Conservation (phyloP, 768 basidiomycete genomes). For the Panellus pusillus region DNA sequence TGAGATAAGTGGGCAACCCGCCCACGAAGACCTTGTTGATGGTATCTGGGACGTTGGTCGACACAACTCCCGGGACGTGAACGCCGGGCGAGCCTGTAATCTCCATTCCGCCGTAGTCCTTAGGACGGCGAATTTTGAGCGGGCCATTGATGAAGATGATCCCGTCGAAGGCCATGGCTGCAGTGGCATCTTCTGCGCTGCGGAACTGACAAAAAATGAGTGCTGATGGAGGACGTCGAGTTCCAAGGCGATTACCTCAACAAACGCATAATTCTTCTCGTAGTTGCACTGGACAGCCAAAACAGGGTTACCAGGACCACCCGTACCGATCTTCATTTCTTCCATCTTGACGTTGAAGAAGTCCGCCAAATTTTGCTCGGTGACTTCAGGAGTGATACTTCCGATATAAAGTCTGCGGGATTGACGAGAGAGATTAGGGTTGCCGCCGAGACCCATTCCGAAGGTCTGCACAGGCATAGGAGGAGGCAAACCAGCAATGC, state of each 20-base stretch:
- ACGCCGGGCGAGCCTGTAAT: slow-evolving; percentile 57
- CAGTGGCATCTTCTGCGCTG: slow-evolving; percentile 93
- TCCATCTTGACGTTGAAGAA: slow-evolving; percentile 98
- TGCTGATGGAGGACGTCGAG: slow-evolving; percentile 1
- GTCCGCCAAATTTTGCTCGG: slow-evolving; percentile 86
- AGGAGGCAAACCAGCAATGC: slow-evolving; percentile 78
- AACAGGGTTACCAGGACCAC: slow-evolving; percentile 84
- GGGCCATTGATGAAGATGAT: slow-evolving; percentile 93
- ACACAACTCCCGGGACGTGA: slow-evolving; percentile 94
- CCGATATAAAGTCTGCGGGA: slow-evolving; percentile 96
- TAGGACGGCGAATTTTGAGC: slow-evolving; percentile 97
- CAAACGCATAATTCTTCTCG: slow-evolving; percentile 98
- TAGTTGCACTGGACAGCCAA: slow-evolving; percentile 95
- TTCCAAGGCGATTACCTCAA: slow-evolving; percentile 62
- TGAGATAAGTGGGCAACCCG: slow-evolving; percentile 91
- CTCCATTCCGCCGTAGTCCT: slow-evolving; percentile 88
- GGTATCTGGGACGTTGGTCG: slow-evolving; percentile 94
- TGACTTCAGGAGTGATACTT: slow-evolving; percentile 92
- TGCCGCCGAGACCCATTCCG: slow-evolving; percentile 82
- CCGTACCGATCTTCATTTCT: slow-evolving; percentile 86
- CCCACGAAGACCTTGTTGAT: slow-evolving; percentile 98
- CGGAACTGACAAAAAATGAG: slow-evolving; percentile 71
- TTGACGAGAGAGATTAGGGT: slow-evolving; percentile 90
- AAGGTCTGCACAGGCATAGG: slow-evolving; percentile 84
- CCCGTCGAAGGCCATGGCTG: slow-evolving; percentile 97